Evolutionary conservation across 176 grass and related monocot genomes (phyloP).

Genomic region (Oryza nivara): DNA sequence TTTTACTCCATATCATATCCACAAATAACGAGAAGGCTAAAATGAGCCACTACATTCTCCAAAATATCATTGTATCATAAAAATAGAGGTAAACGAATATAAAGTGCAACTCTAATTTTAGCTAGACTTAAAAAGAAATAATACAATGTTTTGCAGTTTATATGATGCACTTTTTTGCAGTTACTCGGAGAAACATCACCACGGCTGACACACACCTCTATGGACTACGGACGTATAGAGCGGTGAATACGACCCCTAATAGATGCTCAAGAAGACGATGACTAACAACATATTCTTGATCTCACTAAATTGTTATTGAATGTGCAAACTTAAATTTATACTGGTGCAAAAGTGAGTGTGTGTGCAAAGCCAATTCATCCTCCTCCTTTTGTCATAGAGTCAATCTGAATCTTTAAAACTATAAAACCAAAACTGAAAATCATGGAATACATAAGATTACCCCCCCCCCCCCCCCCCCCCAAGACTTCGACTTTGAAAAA

Average conservation of each 20-base stretch:
- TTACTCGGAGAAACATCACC: too few relatives aligned
- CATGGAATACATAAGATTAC: not conserved
- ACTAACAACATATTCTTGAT: not conserved
- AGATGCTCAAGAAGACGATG: too few relatives aligned
- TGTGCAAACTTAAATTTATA: not conserved
- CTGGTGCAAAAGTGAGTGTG: not conserved
- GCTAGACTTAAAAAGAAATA: too few relatives aligned
- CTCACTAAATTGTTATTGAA: not conserved
- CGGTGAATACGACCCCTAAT: not conserved
- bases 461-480: not conserved
- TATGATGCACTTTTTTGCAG: too few relatives aligned
- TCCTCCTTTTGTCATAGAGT: not conserved
- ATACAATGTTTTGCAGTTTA: too few relatives aligned
- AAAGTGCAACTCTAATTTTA: not conserved
- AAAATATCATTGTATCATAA: not conserved
- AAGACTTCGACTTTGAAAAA: not conserved
- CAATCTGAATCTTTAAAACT: not conserved
- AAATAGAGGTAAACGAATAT: not conserved
- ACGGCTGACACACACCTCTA: too few relatives aligned
- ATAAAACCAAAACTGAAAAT: not conserved
- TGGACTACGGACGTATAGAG: too few relatives aligned
- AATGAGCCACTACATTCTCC: not conserved
- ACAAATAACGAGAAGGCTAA: not conserved
- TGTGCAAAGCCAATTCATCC: not conserved
- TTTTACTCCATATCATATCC: not conserved